Evolutionary conservation across 2,329 filamentous ascomycete species (phyloP), one percentile per base, ranked within the genome.

Genomic region (Dothistroma pini): DNA sequence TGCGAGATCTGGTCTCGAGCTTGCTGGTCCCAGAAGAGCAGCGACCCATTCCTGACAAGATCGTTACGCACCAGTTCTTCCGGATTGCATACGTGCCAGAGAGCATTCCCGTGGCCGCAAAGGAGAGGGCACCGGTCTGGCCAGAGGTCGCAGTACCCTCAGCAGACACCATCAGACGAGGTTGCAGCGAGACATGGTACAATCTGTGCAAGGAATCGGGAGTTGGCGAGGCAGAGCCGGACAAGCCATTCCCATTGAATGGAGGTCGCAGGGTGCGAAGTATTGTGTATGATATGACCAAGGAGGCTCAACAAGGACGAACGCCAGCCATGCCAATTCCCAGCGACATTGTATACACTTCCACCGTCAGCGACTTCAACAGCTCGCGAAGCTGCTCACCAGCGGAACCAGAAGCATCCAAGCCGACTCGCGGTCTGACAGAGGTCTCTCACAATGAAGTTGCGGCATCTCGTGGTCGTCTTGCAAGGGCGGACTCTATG

Each of bases 11-110:
- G 29, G 91, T 95, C 19, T 87, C 89, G 21, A 85, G 83, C 29
- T 85, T 95, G 77, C 81, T 95, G 25, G 84, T 90, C 65, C 87
- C 91, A 60, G 89, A 91, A 55, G 87, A 92, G 69, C 80, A 84
- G 69, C 84, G 90, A 63, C 90, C 90, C 1, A 86, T 87, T 56
- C 89, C 90, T 0, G 91, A 95, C 71, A 80, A 82, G 53, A 93
- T 95, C 69, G 87, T 93, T 47, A 85, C 89, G 66, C 90, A 95
- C 71, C 80, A 86, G 6, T 95, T 93, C 75, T 95, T 95, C 79
- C 85, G 84, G 56, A 83, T 87, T 32, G 89, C 89, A 14, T 91
- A 88, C 74, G 86, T 93, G 74, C 91, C 90, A 2, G 66, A 77
- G 10, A 73, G 76, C 21, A 77, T 84, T 34, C 80, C 80, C 16